Evolutionary conservation across 2,329 filamentous ascomycete species (phyloP).

Genomic region (Teratosphaeria gauchensis): DNA sequence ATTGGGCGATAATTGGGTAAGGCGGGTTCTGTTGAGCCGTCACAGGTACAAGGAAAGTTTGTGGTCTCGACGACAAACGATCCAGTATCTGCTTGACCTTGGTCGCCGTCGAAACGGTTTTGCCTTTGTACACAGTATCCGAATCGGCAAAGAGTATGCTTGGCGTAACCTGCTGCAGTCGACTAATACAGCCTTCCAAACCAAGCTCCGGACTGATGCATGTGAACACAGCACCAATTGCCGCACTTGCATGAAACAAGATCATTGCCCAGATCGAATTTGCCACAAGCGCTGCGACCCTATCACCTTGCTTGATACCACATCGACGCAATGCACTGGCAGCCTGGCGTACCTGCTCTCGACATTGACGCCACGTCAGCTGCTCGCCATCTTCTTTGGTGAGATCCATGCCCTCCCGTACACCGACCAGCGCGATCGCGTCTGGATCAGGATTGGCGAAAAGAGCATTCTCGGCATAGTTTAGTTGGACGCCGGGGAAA

Average conservation of each 20-base stretch:
- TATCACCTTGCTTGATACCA: constrained; percentile 30
- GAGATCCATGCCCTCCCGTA: constrained; percentile 30
- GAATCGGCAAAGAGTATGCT: constrained; percentile 33
- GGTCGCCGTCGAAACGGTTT: constrained; percentile 20
- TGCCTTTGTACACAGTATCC: constrained; percentile 32
- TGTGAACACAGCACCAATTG: constrained; percentile 36
- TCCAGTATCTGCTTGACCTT: constrained; percentile 27
- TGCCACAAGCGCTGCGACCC: constrained; percentile 33
- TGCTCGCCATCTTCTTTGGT: constrained; percentile 21
- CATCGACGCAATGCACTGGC: constrained; percentile 29
- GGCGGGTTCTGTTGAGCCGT: constrained; percentile 6
- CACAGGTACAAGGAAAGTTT: constrained; percentile 21
- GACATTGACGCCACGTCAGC: constrained; percentile 32
- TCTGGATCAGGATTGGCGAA: constrained; percentile 26
- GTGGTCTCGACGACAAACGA: constrained; percentile 18
- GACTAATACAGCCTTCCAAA: constrained; percentile 26
- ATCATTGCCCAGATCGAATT: constrained; percentile 35
- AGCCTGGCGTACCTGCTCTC: constrained; percentile 29
- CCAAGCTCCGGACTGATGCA: constrained; percentile 37
- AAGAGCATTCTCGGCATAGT: constrained; percentile 34
- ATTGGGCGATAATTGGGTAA: constrained; percentile 22
- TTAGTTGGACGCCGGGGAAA: constrained; percentile 29
- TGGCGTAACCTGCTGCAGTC: constrained; percentile 33
- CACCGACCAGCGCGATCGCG: constrained; percentile 30
- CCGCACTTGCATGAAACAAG: constrained; percentile 32